A percentile compares a stretch with the other conserved stretches of the same genome.
Evolutionary conservation across 306 rosid genomes (phyloP).

Genomic region (Cucurbita ficifolia): DNA sequence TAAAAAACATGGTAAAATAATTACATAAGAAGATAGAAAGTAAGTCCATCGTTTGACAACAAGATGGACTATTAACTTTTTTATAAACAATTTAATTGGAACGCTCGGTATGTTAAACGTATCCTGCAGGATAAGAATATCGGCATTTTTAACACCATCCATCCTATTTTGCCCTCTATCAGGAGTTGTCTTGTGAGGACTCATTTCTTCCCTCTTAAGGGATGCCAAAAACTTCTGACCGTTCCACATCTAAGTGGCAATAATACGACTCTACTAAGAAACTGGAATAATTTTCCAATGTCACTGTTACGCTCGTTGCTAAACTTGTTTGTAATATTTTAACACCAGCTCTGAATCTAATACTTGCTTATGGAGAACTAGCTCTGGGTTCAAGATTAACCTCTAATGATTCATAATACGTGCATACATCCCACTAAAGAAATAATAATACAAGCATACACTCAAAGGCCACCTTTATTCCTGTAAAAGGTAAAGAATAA

Average conservation of each 20-base stretch:
- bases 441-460: not conserved
- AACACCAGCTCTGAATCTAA: not conserved
- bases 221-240: not conserved
- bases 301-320: not conserved
- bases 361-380: not conserved
- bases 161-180: not conserved
- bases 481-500: not conserved
- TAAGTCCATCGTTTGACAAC: not conserved
- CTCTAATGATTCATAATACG: not conserved
- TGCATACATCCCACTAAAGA: not conserved
- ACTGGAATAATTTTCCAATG: not conserved
- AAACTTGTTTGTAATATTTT: not conserved
- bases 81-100: not conserved
- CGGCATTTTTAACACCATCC: not conserved
- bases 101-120: not conserved
- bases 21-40: not conserved
- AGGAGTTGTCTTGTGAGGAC: not conserved
- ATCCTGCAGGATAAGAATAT: not conserved
- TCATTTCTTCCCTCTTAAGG: not conserved
- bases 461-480: not conserved
- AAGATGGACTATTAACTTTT: not conserved
- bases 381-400: not conserved
- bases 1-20: not conserved
- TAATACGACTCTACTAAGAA: not conserved
- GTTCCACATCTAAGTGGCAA: not conserved